These are phyloP conservation scores for Alternaria gaisen DNA, from an alignment of 2,329 filamentous ascomycete species.

Conservation along the genomic window DNA sequence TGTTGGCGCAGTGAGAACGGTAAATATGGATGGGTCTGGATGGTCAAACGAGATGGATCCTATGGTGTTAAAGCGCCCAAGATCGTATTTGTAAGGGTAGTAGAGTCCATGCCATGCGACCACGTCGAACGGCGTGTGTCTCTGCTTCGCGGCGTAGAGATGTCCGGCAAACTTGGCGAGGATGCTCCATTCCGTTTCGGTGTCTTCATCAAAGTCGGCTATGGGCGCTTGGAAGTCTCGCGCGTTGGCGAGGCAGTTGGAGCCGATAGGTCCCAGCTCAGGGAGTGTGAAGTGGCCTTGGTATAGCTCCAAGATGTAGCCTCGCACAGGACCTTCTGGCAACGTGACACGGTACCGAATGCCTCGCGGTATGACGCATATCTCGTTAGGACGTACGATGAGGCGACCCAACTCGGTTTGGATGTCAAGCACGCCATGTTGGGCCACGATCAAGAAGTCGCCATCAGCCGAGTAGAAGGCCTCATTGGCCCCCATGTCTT, in stretches of 20 bases:
- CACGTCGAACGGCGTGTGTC: slow-evolving; percentile 74
- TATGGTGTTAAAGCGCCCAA: slow-evolving; percentile 66
- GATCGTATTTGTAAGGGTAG: slow-evolving; percentile 67
- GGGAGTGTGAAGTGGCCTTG: slow-evolving; percentile 71
- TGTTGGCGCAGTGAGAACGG: slow-evolving; percentile 71
- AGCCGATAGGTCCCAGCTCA: slow-evolving; percentile 72
- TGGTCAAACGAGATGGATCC: slow-evolving; percentile 70
- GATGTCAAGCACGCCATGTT: slow-evolving; percentile 71
- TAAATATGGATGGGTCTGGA: slow-evolving; percentile 72
- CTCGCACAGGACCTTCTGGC: slow-evolving; percentile 67
- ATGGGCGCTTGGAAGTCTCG: slow-evolving; percentile 72
- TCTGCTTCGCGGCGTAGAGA: slow-evolving; percentile 68
- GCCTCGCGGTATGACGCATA: slow-evolving; percentile 72
- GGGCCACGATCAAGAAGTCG: slow-evolving; percentile 71
- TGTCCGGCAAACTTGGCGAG: slow-evolving; percentile 69
- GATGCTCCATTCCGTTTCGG: slow-evolving; percentile 65
- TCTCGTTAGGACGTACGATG: slow-evolving; percentile 72
- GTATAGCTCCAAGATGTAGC: slow-evolving; percentile 74
- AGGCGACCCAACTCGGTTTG: slow-evolving; percentile 73
- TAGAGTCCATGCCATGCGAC: slow-evolving; percentile 78
- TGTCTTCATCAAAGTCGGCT: slow-evolving; percentile 65
- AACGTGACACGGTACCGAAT: slow-evolving; percentile 69
- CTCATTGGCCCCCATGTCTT: slow-evolving; percentile 75
- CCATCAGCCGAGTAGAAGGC: slow-evolving; percentile 86
- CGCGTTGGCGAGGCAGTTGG: slow-evolving; percentile 71